Conservation (phyloP, 2,329 filamentous ascomycete species). For the Cercospora citrullina region DNA sequence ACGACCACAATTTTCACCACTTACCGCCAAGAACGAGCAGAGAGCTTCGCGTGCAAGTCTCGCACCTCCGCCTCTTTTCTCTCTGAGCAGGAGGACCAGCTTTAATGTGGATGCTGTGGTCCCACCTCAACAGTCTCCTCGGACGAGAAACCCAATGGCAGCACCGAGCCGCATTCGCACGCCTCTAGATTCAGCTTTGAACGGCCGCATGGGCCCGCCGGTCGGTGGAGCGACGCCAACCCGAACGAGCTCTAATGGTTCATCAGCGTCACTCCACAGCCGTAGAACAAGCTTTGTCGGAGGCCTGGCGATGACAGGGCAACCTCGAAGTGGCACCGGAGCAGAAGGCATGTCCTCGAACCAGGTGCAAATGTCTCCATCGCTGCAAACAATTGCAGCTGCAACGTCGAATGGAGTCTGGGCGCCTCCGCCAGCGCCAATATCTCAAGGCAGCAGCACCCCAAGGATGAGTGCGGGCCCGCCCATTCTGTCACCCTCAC, state of each 20-base stretch:
- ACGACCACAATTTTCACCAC: not conserved
- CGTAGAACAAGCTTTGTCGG: not conserved
- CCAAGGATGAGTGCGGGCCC: not conserved
- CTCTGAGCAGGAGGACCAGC: not conserved
- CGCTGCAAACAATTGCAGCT: not conserved
- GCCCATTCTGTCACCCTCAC: not conserved
- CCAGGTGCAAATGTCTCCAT: not conserved
- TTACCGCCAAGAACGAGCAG: not conserved
- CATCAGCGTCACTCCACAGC: not conserved
- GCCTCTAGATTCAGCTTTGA: not conserved
- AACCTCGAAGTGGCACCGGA: not conserved
- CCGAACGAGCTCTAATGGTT: not conserved
- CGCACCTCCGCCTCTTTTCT: not conserved
- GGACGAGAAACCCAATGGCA: not conserved
- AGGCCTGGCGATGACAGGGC: not conserved
- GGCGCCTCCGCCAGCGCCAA: not conserved
- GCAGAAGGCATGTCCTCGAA: not conserved
- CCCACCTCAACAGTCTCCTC: not conserved
- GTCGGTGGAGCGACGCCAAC: not conserved
- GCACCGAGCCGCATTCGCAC: not conserved
- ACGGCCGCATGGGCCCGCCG: not conserved
- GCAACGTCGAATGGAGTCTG: not conserved
- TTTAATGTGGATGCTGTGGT: not conserved
- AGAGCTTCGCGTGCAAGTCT: not conserved
- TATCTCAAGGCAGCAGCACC: not conserved